Evolutionary conservation across 768 basidiomycete genomes (phyloP).

Genomic region (Crucibulum laeve): DNA sequence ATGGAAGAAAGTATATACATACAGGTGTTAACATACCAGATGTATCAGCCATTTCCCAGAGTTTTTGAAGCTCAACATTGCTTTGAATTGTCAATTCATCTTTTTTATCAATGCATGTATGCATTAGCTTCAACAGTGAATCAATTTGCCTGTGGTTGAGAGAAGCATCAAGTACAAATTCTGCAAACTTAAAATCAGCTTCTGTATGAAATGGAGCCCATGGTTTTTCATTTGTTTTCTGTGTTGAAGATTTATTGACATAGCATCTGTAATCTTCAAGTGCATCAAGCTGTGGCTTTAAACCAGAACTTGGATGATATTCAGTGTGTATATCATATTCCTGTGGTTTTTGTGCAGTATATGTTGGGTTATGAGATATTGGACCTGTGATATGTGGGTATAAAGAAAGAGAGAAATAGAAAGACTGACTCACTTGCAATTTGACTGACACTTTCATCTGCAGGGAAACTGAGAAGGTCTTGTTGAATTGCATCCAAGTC

Average conservation of each 20-base stretch:
- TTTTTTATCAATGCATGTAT: not conserved
- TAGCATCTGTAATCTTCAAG: not conserved
- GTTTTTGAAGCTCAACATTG: not conserved
- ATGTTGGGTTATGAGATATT: too few species aligned
- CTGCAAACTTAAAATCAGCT: constrained; percentile 4
- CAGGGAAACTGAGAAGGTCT: too few species aligned
- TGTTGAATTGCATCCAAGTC: too few species aligned
- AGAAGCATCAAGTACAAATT: constrained; percentile 3
- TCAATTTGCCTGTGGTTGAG: constrained; percentile 2
- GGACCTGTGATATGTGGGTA: too few species aligned
- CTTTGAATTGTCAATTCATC: not conserved
- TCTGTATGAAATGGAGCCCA: constrained; percentile 7
- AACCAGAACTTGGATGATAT: not conserved
- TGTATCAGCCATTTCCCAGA: not conserved
- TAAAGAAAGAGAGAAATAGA: too few species aligned
- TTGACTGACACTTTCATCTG: too few species aligned
- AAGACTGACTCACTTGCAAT: too few species aligned
- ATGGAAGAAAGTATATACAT: not conserved
- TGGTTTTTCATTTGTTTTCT: not conserved
- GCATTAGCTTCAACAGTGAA: constrained; percentile 1
- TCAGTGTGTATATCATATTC: too few species aligned
- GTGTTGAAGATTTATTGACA: not conserved
- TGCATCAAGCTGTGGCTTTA: not conserved
- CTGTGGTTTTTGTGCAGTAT: too few species aligned
- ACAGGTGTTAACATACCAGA: not conserved